Base-by-base conservation (phyloP, 805 yeast species). In the Metschnikowia colocasiae region DNA sequence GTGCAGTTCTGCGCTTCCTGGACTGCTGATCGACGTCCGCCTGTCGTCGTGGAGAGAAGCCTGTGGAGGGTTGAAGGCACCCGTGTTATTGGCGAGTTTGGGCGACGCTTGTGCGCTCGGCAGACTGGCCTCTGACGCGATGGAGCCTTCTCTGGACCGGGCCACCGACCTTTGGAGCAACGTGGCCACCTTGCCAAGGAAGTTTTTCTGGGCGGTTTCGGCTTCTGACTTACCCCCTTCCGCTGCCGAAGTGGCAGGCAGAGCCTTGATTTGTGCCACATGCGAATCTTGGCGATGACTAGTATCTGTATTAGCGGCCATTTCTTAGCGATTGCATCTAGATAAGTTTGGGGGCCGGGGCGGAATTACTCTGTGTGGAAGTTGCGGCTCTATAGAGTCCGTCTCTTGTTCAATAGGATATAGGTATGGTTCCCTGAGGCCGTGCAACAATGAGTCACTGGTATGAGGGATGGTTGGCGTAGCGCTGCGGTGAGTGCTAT, bases 151-250 rank as follows among this genome's bases (percentile, higher is more conserved):
- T 25, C 59, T 30, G 35, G 62, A 57, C 27, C 59, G 42, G 10
- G 58, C 37, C 2, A 63, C 38, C 5, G 69, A 52, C 35, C 55
- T 53, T 15, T 64, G 67, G 38, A 68, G 57, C 40, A 65, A 49
- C 15, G 65, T 67, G 6, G 69, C 58, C 22, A 68, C 66, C 45
- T 63, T 67, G 19, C 70, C 68, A 33, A 68, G 56, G 12, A 65
- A 41, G 41, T 57, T 59, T 45, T 57, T 62, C 30, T 63, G 57
- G 30, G 37, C 2, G 8, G 4, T 12, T 20, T 40, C 36, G 18
- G 34, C 27, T 8, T 42, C 49, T 6, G n/a, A 2, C 10, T 30
- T 40, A 4, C 25, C 25, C 27, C 26, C n/a, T 38, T 44, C 26
- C 12, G 30, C 22, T 27, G 29, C 38, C 13, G 43, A 36, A 9